These are phyloP conservation scores for Fusarium liriodendri DNA, from an alignment of 2,329 filamentous ascomycete species.

Conservation along the genomic window DNA sequence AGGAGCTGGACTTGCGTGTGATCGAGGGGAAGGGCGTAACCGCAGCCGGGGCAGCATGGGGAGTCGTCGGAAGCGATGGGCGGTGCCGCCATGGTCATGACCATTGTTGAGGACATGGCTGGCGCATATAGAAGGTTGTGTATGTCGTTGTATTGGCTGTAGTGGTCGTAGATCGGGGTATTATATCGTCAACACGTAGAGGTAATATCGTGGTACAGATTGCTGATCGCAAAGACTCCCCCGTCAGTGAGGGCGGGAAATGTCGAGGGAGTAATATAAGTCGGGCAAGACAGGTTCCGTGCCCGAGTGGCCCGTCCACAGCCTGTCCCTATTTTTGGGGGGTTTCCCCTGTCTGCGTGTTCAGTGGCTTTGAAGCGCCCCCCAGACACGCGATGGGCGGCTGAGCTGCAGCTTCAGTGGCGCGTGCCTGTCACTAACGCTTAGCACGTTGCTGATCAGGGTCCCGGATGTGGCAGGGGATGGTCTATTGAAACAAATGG, in stretches of 20 bases:
- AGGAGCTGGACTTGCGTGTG: conserved; percentile 58
- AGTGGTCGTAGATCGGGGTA: background rate
- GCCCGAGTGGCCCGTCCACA: background rate
- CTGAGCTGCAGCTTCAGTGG: conserved; percentile 34
- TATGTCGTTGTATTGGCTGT: background rate
- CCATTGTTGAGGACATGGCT: conserved; percentile 46
- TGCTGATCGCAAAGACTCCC: background rate
- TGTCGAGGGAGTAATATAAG: conserved; percentile 4
- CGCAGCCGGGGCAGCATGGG: conserved; percentile 64
- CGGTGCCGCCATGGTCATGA: conserved; percentile 49
- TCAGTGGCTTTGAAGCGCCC: conserved; percentile 30
- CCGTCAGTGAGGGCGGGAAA: background rate
- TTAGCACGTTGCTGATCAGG: conserved; percentile 14
- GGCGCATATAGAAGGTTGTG: conserved; percentile 9
- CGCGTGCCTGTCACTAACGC: conserved; percentile 22
- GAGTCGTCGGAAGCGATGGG: conserved; percentile 22
- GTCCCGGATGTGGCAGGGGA: conserved; percentile 26
- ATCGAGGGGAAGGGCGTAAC: conserved; percentile 53
- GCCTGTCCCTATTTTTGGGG: conserved; percentile 36
- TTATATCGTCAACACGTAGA: background rate
- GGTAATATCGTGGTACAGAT: background rate
- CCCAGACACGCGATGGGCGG: conserved; percentile 26
- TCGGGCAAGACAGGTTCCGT: conserved; percentile 15
- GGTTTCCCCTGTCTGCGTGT: conserved; percentile 22
- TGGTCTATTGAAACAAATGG: conserved; percentile 25